Evolutionary conservation across 148 eudicot genomes (phyloP).

Genomic region (Rhododendron vialii): DNA sequence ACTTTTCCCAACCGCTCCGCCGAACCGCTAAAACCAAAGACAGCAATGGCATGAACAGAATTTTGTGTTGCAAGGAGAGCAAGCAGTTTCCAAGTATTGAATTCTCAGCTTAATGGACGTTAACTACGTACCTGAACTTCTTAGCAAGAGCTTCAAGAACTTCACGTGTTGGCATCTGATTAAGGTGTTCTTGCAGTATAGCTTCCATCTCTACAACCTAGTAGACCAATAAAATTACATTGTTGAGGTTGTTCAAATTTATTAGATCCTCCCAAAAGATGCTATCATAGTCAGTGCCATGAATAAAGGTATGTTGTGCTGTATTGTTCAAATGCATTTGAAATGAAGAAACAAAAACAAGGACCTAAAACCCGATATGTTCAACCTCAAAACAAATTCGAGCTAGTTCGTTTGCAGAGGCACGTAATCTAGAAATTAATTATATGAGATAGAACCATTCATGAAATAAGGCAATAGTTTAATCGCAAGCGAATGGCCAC

Average conservation of each 20-base stretch:
- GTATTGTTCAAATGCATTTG: neutral
- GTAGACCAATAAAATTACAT: constrained; percentile 4
- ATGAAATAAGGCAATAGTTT: neutral
- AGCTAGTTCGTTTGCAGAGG: neutral
- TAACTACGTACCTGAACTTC: constrained; percentile 64
- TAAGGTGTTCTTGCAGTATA: constrained; percentile 60
- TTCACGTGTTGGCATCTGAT: constrained; percentile 66
- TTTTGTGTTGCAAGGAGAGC: neutral
- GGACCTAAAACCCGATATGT: neutral
- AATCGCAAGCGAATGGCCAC: neutral
- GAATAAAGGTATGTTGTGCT: neutral
- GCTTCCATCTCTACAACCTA: constrained; percentile 93
- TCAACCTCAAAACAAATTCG: neutral
- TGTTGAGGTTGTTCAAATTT: neutral
- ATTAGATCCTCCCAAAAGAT: neutral
- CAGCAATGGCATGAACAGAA: neutral
- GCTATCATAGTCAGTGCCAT: neutral
- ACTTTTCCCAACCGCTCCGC: constrained; percentile 65
- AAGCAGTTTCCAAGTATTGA: constrained; percentile 2
- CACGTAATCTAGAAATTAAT: neutral
- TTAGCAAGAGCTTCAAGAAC: constrained; percentile 70
- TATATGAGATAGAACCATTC: neutral
- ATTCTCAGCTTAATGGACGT: neutral
- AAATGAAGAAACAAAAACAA: neutral
- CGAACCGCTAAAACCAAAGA: constrained; percentile 41